Evolutionary conservation across 2,329 filamentous ascomycete species (phyloP).

Genomic region (Phialophora expanda): DNA sequence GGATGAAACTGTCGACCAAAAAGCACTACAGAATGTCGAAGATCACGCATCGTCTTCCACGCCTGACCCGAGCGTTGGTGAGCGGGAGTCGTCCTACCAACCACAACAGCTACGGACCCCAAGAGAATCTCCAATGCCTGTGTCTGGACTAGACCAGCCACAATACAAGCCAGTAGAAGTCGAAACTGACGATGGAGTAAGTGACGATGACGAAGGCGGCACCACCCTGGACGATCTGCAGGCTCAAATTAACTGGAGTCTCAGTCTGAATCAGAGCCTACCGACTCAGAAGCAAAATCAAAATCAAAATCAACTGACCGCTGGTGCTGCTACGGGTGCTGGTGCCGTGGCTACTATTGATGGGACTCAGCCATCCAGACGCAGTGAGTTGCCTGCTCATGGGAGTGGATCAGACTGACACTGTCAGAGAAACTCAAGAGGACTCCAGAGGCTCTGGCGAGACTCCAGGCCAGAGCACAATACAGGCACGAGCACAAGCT

Average conservation of each 20-base stretch:
- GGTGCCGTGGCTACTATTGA: constrained; percentile 10
- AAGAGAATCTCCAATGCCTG: constrained; percentile 12
- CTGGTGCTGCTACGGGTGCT: constrained; percentile 11
- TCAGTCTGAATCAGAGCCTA: constrained; percentile 15
- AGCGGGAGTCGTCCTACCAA: constrained; percentile 5
- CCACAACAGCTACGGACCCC: constrained; percentile 10
- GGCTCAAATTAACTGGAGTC: constrained; percentile 21
- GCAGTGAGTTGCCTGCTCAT: constrained; percentile 25
- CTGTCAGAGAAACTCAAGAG: constrained; percentile 3
- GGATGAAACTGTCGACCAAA: constrained; percentile 35
- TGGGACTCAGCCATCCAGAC: not conserved
- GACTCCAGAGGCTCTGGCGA: not conserved
- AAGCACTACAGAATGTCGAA: constrained; percentile 25
- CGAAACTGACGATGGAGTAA: constrained; percentile 6
- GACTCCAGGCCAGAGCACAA: not conserved
- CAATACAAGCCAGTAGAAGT: constrained; percentile 5
- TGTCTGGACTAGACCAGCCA: not conserved
- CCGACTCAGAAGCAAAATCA: not conserved
- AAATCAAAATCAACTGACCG: not conserved
- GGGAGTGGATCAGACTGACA: constrained; percentile 14
- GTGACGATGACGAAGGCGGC: not conserved
- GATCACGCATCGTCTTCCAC: constrained; percentile 17
- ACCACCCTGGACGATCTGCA: constrained; percentile 21
- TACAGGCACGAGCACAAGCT: not conserved
- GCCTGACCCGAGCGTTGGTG: constrained; percentile 15